Base-by-base conservation (phyloP, 2,329 filamentous ascomycete species). In the Dactylellina drechsleri region DNA sequence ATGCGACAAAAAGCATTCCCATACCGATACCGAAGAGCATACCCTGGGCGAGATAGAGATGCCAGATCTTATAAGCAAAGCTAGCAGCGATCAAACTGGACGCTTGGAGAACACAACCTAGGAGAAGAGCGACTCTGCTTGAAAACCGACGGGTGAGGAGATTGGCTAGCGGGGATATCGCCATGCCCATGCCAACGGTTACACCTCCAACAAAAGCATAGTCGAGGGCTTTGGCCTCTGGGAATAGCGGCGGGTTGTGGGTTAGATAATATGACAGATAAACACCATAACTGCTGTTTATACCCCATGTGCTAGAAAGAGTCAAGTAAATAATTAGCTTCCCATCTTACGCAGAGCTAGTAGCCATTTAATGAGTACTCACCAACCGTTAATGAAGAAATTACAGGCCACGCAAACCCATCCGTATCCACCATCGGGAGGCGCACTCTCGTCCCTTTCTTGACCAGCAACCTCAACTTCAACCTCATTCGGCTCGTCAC, bases 191-290 rank as follows among this genome's bases (percentile, higher is more conserved):
- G 16, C 71, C 71, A 18, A 58, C 57, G 23, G 64, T 68, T 13
- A 92, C 83, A 0, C 89, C 89, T 28, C 91, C 91, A n/a, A 94
- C 85, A 80, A 94, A 93, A 47, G 91, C 91, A 81, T 90, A 93
- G 4, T 89, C 85, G 1, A 93, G 85, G 1, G 86, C 82, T 0
- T 87, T 88, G 1, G 90, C 86, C 13, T 86, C 87, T 0, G 87
- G 85, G 77, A 91, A 92, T 43, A 75, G 23, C 41, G 71, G 71
- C 20, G 85, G 84, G 61, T 88, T 83, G 57, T 86, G 86, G 16
- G 85, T 83, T 66, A 94, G 86, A 83, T 94, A 95, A 79, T 92
- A 86, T 15, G 92, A 89, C 13, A 94, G 87, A 77, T 90, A 92
- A 68, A 92, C 89, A 80, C 91, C 91, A 83, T 91, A 91, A 1